Evolutionary conservation across 1,284 basidiomycete species (phyloP), one percentile per base, ranked within the genome.

Genomic region (Cryptococcus sp.): DNA sequence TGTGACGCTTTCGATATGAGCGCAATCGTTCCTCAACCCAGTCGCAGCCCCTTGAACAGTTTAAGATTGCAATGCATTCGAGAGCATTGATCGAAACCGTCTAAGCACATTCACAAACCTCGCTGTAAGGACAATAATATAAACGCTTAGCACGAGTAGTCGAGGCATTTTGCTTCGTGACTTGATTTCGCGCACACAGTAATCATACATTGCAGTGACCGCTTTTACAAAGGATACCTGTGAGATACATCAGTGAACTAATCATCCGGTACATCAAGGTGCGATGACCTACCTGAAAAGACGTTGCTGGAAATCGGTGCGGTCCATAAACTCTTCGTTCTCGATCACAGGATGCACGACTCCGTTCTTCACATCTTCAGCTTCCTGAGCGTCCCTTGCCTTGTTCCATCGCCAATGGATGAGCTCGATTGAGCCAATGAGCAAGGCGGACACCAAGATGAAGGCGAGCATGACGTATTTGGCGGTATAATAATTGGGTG

Each of bases 281-380:
- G 8, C 8, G 29, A 34, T 10, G 29, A 10, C 29, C 13, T 74
- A 75, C 53, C 72, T 57, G 58, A 75, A 76, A 20, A 41, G 59
- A 17, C 61, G 49, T 25, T 70, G 62, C 64, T 76, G 64, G 52
- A 66, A 66, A 58, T 76, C 73, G 1, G 74, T 73, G 54, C 64
- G 57, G 53, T 76, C 74, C 16, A 67, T 62, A 38, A 76, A 67
- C 49, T 72, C 73, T 29, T 54, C 57, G 51, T 65, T 63, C 11
- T 51, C 52, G 22, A 57, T 39, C 3, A 51, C 26, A 7, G 39
- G 45, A 26, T 63, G 52, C 17, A 52, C 55, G 20, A 61, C 46
- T 15, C 59, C 61, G 26, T 49, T 46, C 34, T 40, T 22, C n/a
- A 16, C 23, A 25, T 52, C 41, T 25, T n/a, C 39, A 10, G 49